These are phyloP conservation scores for Skeletonema costatum DNA, from an alignment of 108 stramenopile genomes.

Conservation along the genomic window DNA sequence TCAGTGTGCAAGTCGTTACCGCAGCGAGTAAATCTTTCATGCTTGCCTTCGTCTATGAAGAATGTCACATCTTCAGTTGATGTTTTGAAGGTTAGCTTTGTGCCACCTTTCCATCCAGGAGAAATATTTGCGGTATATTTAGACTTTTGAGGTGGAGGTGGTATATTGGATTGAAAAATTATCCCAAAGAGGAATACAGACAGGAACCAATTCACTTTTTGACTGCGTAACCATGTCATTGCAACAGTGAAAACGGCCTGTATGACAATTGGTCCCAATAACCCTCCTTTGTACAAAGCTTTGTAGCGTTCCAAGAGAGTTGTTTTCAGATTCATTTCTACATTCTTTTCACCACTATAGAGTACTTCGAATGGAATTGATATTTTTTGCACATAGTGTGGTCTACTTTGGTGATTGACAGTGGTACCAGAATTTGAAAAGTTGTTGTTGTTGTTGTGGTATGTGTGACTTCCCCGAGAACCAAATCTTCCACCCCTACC, in stretches of 20 bases:
- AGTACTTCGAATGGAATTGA: conserved; percentile 60
- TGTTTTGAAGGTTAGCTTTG: conserved; percentile 50
- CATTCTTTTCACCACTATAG: conserved; percentile 43
- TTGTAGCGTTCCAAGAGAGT: conserved; percentile 51
- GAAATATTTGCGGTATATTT: conserved; percentile 34
- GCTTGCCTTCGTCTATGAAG: conserved; percentile 58
- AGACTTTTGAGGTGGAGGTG: conserved; percentile 38
- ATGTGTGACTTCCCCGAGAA: background rate
- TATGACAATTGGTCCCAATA: conserved; percentile 33
- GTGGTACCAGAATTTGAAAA: conserved; percentile 9
- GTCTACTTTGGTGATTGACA: conserved; percentile 24
- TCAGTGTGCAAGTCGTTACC: conserved; percentile 67
- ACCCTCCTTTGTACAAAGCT: conserved; percentile 64
- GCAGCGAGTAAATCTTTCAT: conserved; percentile 50
- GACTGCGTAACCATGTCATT: conserved; percentile 46
- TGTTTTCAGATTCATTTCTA: conserved; percentile 47
- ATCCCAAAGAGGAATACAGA: conserved; percentile 39
- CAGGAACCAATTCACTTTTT: conserved; percentile 37
- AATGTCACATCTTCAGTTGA: conserved; percentile 64
- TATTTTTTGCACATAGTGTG: conserved; percentile 69
- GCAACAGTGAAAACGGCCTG: conserved; percentile 46
- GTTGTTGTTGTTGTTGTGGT: conserved; percentile 4
- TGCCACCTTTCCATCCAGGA: conserved; percentile 66
- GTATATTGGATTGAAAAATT: conserved; percentile 55
- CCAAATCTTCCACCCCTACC: background rate